phyloP scores from a whole-genome alignment of 2,329 filamentous ascomycete genomes.

The Zymoseptoria tritici region DNA sequence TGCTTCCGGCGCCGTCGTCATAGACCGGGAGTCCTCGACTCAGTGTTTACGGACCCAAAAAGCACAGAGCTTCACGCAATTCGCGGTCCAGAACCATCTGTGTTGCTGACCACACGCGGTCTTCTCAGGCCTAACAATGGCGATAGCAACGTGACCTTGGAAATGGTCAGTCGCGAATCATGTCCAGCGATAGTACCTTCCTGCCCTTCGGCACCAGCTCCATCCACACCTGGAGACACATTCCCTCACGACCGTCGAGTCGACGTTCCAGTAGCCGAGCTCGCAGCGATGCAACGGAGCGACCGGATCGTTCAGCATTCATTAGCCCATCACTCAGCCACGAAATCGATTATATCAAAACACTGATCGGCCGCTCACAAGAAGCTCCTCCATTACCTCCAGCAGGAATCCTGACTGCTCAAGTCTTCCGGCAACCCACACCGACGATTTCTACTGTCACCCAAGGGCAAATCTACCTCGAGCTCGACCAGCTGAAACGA shows the following conservation, averaged over 20 bases:
- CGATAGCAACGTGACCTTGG: neutral
- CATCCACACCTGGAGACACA: neutral
- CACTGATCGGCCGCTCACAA: constrained; percentile 17
- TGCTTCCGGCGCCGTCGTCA: neutral
- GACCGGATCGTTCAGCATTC: constrained; percentile 5
- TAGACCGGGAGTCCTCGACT: neutral
- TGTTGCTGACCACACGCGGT: neutral
- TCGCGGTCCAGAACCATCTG: neutral
- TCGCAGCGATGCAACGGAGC: constrained; percentile 7
- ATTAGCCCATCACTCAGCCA: constrained; percentile 14
- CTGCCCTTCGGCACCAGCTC: neutral
- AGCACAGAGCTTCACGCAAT: neutral
- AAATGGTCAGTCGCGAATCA: neutral
- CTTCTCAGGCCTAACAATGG: neutral
- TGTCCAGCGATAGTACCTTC: neutral
- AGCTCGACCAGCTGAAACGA: constrained; percentile 25
- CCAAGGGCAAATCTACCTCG: constrained; percentile 19
- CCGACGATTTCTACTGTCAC: constrained; percentile 10
- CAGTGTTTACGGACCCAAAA: neutral
- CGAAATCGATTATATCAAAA: constrained; percentile 25
- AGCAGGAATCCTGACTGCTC: constrained; percentile 21
- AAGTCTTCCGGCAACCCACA: constrained; percentile 19
- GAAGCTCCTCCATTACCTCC: constrained; percentile 8
- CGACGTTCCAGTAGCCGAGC: constrained; percentile 8
- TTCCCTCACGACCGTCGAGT: neutral